phyloP scores from a whole-genome alignment of 176 grass and related monocot genomes.

The Zea mays region DNA sequence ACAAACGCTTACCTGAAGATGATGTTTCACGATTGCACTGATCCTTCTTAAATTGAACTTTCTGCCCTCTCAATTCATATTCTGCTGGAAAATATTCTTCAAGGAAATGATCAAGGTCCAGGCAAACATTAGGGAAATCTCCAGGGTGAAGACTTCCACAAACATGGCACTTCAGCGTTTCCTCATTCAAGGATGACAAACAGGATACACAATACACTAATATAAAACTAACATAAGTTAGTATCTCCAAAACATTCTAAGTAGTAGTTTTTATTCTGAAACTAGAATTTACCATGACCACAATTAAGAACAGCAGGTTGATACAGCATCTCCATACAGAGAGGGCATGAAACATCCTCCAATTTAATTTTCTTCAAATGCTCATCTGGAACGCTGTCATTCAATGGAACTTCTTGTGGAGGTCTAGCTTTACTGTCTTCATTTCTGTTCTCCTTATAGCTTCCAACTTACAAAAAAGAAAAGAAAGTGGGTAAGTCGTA shows the following conservation, averaged over 20 bases:
- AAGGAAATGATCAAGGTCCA: conserved; percentile 77
- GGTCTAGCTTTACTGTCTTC: conserved; percentile 33
- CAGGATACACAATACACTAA: conserved; percentile 87
- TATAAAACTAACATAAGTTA: conserved; percentile 37
- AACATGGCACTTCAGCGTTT: conserved; percentile 62
- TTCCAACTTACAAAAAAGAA: conserved; percentile 31
- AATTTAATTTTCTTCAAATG: conserved; percentile 53
- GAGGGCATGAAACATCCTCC: conserved; percentile 62
- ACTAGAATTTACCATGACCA: conserved; percentile 79
- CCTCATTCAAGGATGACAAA: conserved; percentile 47
- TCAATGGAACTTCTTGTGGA: conserved; percentile 37
- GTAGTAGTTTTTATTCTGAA: conserved; percentile 9
- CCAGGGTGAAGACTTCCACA: conserved; percentile 77
- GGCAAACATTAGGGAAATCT: conserved; percentile 78
- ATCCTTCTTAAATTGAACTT: conserved; percentile 43
- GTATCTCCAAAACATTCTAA: conserved; percentile 23
- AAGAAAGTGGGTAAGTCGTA: background rate
- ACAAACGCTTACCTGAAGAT: conserved; percentile 66
- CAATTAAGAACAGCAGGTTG: conserved; percentile 89
- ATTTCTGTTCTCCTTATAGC: conserved; percentile 25
- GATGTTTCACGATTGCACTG: conserved; percentile 35
- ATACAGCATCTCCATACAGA: conserved; percentile 74
- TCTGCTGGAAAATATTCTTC: conserved; percentile 78
- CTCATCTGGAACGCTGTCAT: conserved; percentile 14
- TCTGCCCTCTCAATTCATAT: conserved; percentile 60